Base-by-base conservation (phyloP, 2,329 filamentous ascomycete genomes). In the Nemania abortiva region DNA sequence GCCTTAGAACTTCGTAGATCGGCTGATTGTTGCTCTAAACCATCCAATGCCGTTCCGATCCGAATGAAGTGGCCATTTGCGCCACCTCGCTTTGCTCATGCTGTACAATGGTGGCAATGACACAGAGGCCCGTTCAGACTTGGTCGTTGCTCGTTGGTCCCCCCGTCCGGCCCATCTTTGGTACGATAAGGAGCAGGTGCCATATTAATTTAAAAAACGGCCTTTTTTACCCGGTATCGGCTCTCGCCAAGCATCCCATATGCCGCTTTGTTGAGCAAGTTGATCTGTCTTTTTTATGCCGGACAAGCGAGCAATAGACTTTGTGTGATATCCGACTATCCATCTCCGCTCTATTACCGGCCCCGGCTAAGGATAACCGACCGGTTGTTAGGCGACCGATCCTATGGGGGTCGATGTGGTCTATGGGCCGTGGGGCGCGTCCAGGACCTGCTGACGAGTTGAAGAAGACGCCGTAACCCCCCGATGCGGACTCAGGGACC, bases 301-400 rank as follows among this genome's bases (percentile, higher is more conserved):
- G 22, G 22, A 42, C 54, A 27, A 27, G 24, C 24, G 45, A 37
- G 54, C 45, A 22, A 20, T 31, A 31, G 11, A 24, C 7, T 20
- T 34, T 54, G 2, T 27, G 29, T n/a, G 6, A 45, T 39, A 9
- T 13, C 9, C 54, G 37, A 52, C 29, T 20, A 57, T 59, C 45
- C 60, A 68, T 65, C 18, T 50, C 68, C 68, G 68, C 49, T 13
- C 52, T 68, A 70, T 68, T 68, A 34, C 68, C 68, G 65, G 52
- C 10, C 6, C 61, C 68, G 61, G 57, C 53, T 45, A 53, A 63
- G 52, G 34, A 66, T 42, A 64, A 6, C 55, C 60, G 49, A 39
- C 39, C 13, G 54, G 39, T 45, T 45, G 29, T 39, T 56, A 49
- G 24, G 37, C 29, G 34, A 56, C 20, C 18, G 49, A 24, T 20